Base-by-base conservation (phyloP, 345 rosid genomes). In the Acer campestre region DNA sequence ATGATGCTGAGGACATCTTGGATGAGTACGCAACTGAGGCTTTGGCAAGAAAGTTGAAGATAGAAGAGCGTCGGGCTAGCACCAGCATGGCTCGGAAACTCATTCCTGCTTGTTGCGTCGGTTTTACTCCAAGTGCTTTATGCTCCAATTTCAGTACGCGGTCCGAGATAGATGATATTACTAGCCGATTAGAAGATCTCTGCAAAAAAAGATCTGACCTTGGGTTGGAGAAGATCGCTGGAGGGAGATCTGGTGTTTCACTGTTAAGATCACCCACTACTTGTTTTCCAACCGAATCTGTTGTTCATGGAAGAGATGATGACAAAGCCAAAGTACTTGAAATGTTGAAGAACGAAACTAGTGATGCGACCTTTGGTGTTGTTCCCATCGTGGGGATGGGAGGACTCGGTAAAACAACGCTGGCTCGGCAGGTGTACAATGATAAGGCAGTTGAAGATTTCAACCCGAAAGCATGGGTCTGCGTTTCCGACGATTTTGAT, bases 391-490 rank as follows among this genome's bases (percentile, higher is more conserved):
- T 80, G 7, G 79, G 79, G 9, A 75, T 71, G 82, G 79, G 79
- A 10, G 79, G 82, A 1, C 16, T 80, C 1, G 83, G 83, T 1
- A 80, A 80, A 59, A 80, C 83, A 3, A 67, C 73, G 12, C 77
- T 80, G 10, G 74, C 83, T 44, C 80, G 42, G 22, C 4, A 29
- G 22, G 76, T 71, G 17, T 76, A 64, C 69, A 66, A 71, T 22
- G 73, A 56, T 12, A 49, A 12, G 38, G 42, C 27, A 1, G 1
- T 25, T 25, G 27, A 25, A 25, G 1, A 25, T 25, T 25, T 25
- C 27, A 25, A 25, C 27, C 27, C 1, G 27, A 25, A 25, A 25
- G 27, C 27, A 25, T 25, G 27, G 27, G 20, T 25, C 1, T 25
- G 27, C 1, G 27, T 25, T 25, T 25, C 27, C 27, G 1, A 25